These are phyloP conservation scores for Fusarium bulbicola DNA, from an alignment of 2,329 filamentous ascomycete genomes.

Conservation along the genomic window DNA sequence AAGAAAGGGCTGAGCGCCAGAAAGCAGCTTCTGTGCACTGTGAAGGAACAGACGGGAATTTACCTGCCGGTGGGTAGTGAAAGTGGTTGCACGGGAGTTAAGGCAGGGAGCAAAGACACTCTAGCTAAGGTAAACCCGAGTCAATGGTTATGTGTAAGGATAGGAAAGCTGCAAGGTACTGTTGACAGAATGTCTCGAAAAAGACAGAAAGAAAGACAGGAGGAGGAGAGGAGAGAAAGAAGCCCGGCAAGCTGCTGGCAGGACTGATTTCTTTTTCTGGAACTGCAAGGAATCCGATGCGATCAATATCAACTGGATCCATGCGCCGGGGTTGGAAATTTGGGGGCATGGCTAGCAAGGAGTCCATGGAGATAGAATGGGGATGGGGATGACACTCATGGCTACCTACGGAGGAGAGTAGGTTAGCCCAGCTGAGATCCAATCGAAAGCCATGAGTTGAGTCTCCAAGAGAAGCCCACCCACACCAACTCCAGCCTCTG, in stretches of 20 bases:
- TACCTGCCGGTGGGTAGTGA: neutral
- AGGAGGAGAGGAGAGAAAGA: neutral
- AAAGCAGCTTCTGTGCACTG: constrained; percentile 23
- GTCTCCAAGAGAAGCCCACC: constrained; percentile 20
- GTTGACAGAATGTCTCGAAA: neutral
- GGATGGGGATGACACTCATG: constrained; percentile 21
- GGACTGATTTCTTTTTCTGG: constrained; percentile 17
- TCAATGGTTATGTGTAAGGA: constrained; percentile 3
- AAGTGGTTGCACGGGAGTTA: neutral
- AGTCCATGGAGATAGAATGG: constrained; percentile 33
- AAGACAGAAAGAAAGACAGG: neutral
- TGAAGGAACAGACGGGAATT: constrained; percentile 21
- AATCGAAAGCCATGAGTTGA: constrained; percentile 19
- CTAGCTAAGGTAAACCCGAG: constrained; percentile 12
- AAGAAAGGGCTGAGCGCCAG: constrained; percentile 28
- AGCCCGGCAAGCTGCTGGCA: constrained; percentile 1
- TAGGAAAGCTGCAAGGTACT: constrained; percentile 5
- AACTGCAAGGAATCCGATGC: constrained; percentile 27
- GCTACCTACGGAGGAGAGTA: constrained; percentile 5
- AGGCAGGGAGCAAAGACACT: constrained; percentile 7
- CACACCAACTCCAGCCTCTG: constrained; percentile 28
- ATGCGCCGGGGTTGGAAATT: constrained; percentile 32
- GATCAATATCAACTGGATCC: constrained; percentile 25
- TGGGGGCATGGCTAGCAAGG: constrained; percentile 23
- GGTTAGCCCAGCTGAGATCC: constrained; percentile 12